These are phyloP conservation scores for Globisporangium barbulae DNA, from an alignment of 352 stramenopile species.

Conservation along the genomic window DNA sequence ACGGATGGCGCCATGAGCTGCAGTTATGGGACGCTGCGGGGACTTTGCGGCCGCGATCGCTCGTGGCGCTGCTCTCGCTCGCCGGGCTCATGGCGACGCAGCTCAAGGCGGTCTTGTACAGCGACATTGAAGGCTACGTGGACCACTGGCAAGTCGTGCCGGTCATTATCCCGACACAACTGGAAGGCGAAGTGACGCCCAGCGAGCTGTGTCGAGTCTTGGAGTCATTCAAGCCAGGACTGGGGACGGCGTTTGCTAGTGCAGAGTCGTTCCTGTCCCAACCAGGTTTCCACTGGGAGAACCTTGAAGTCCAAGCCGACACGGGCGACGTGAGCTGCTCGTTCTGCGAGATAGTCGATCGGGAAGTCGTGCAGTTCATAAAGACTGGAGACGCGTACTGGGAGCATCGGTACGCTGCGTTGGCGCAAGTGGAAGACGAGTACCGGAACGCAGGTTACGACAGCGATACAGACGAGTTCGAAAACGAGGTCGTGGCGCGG, in stretches of 20 bases:
- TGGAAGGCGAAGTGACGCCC: neutral
- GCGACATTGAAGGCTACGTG: too few species aligned
- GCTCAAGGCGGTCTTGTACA: too few species aligned
- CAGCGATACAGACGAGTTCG: conserved; percentile 5
- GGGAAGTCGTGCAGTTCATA: conserved; percentile 1
- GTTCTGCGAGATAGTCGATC: conserved; percentile 1
- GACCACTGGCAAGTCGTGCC: too few species aligned
- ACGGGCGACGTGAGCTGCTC: conserved; percentile 2
- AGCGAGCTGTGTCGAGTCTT: conserved; percentile 4
- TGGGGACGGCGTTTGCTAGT: conserved; percentile 1
- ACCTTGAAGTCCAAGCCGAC: conserved; percentile 2
- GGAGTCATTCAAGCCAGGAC: neutral
- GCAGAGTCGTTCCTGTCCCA: neutral
- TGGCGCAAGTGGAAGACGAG: neutral
- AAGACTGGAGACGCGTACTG: neutral
- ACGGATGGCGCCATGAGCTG: neutral
- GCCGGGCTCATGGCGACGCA: too few species aligned
- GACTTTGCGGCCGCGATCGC: too few species aligned
- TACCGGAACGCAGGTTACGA: neutral
- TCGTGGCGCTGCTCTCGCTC: too few species aligned
- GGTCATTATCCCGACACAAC: conserved; percentile 3
- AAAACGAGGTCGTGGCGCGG: too few species aligned
- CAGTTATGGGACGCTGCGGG: too few species aligned
- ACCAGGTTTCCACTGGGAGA: too few species aligned
- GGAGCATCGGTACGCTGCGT: conserved; percentile 1